Evolutionary conservation across 2,329 filamentous ascomycete genomes (phyloP), one percentile per base, ranked within the genome.

Genomic region (Pseudogymnoascus pannorum): DNA sequence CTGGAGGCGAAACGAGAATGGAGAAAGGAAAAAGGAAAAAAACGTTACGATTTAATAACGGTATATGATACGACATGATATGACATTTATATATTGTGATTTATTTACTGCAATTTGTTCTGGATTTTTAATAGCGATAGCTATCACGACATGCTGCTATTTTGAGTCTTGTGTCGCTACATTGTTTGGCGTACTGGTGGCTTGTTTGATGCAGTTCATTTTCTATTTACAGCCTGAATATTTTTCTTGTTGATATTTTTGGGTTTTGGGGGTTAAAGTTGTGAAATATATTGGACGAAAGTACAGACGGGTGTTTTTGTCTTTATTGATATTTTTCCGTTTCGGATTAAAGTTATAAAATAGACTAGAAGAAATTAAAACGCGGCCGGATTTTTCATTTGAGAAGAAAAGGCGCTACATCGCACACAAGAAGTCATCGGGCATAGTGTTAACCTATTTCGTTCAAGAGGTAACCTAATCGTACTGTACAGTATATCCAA

Each of bases 401-500:
- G n/a, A n/a, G n/a, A n/a, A n/a, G n/a, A n/a, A n/a, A n/a, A n/a
- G n/a, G n/a, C n/a, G n/a, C n/a, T n/a, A 36, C 35, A 36, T n/a
- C 26, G 7, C n/a, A 40, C 36, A 18, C 7, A 7, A 8, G 3
- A 40, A 18, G 36, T 40, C 11, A 48, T 12, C 18, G 8, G 14
- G 11, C 38, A 44, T 14, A 12, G 24, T 4, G 8, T 51, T 51
- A 6, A 31, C 44, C 4, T 51, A 8, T 18, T 51, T 16, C 24
- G 29, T 18, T 51, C n/a, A 3, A 11, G 24, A 51, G 5, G n/a
- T 24, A 51, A 29, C 44, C 24, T 51, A 51, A 51, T 51, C 6
- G 24, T 51, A 51, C 44, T 11, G 24, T 51, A 51, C 44, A 51
- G 44, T 51, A 51, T 51, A 51, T 51, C 44, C 44, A 51, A 51